A percentile compares a stretch with the other conserved stretches of the same genome.
Evolutionary conservation across 1,139 yeast genomes (phyloP).

Genomic region (Taiozyma sp.): DNA sequence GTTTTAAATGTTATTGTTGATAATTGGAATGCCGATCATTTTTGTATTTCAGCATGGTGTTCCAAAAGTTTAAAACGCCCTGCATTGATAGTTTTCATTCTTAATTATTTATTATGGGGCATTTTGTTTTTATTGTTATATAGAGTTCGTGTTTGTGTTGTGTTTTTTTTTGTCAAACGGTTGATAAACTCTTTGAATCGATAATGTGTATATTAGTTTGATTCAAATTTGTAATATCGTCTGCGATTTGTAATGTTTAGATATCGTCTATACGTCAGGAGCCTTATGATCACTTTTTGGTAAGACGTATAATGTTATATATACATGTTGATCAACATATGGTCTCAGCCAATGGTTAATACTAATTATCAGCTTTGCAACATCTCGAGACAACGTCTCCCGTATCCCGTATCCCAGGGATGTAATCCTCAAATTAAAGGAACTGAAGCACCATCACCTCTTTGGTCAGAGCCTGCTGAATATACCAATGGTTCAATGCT

Average conservation of each 20-base stretch:
- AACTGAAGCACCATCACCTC: slow-evolving; percentile 81
- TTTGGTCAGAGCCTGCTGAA: slow-evolving; percentile 70
- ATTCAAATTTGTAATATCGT: neutral
- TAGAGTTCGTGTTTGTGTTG: neutral
- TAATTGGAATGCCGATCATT: neutral
- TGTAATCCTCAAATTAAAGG: slow-evolving; percentile 29
- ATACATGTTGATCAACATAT: neutral
- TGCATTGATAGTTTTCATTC: slow-evolving; percentile 11
- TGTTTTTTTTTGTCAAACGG: neutral
- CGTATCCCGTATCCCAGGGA: too few species aligned
- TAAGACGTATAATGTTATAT: neutral
- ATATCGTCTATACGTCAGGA: too few species aligned
- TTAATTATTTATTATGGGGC: slow-evolving; percentile 17
- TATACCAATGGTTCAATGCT: slow-evolving; percentile 38
- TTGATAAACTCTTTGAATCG: neutral
- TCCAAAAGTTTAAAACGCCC: slow-evolving; percentile 1
- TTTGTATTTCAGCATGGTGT: neutral
- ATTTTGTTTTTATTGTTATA: slow-evolving; percentile 14
- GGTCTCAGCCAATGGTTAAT: neutral
- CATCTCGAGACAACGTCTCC: too few species aligned
- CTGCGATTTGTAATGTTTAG: neutral
- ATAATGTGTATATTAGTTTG: neutral
- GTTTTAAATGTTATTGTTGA: slow-evolving; percentile 3
- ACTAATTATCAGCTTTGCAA: too few species aligned
- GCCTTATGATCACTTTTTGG: neutral